Conservation (phyloP, 257 asterid genomes). For the Nyctanthes arbortristis region DNA sequence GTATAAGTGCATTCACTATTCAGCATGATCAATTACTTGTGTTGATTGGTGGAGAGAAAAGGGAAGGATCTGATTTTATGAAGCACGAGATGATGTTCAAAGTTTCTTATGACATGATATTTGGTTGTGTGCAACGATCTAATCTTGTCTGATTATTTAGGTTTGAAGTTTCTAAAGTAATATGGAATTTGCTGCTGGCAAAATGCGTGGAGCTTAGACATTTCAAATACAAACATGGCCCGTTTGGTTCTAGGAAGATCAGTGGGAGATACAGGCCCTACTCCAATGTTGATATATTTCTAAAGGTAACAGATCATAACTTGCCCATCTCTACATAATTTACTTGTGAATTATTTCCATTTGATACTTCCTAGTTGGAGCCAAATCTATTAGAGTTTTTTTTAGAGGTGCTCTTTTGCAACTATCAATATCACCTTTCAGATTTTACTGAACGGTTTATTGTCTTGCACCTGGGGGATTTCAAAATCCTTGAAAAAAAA, state of each 20-base stretch:
- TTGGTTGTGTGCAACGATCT: slow-evolving; percentile 12
- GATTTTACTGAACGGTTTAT: background rate
- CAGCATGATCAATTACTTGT: background rate
- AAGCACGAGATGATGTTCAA: slow-evolving; percentile 7
- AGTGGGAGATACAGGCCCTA: slow-evolving; percentile 89
- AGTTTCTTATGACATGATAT: background rate
- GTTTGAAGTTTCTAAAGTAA: slow-evolving; percentile 66
- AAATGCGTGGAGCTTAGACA: slow-evolving; percentile 72
- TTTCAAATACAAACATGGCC: slow-evolving; percentile 54
- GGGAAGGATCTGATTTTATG: background rate
- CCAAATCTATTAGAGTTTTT: background rate
- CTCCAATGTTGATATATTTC: slow-evolving; percentile 86
- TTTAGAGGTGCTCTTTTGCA: background rate
- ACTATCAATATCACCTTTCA: background rate
- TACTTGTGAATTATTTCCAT: background rate
- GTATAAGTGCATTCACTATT: background rate
- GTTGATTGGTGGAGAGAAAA: slow-evolving; percentile 10
- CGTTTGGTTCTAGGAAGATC: slow-evolving; percentile 61
- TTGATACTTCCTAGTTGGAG: background rate
- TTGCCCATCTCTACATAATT: background rate
- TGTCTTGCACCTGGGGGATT: background rate
- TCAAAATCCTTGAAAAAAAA: background rate
- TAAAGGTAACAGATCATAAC: slow-evolving; percentile 58
- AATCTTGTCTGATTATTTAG: slow-evolving; percentile 32
- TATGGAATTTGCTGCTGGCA: slow-evolving; percentile 67